Base-by-base conservation (phyloP, 2,329 filamentous ascomycete genomes). In the Tolypocladium guangdongense region DNA sequence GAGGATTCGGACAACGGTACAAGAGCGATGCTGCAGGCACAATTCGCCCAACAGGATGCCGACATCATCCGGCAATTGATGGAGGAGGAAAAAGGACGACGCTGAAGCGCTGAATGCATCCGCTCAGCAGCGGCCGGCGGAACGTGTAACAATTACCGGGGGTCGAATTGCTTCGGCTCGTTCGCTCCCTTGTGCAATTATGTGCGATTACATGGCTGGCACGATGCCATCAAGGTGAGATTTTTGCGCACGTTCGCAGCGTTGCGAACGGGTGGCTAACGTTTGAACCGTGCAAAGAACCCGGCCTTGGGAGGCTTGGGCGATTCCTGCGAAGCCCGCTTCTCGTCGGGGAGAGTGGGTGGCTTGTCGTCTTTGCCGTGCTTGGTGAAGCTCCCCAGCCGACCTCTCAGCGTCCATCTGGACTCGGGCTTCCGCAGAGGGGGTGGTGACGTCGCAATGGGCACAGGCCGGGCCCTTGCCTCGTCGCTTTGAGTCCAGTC, bases 401-500 rank as follows among this genome's bases (percentile, higher is more conserved):
- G 70, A 4, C 69, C 68, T 60, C 69, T 72, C 52, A 82, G 62
- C 18, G 70, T 71, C 74, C 77, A 78, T 47, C 73, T 71, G 0
- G 78, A 79, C 38, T 78, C 75, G 39, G 68, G 68, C 59, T 71
- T 77, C 47, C 68, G 64, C 50, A 78, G 61, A 57, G 70, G 53
- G 53, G 68, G 63, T 5, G 61, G 48, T 52, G 56, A 52, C 36
- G 58, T 33, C 38, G 50, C 49, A 39, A 37, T 18, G 8, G 53
- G 48, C 45, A 58, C 56, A 37, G 56, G 52, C 51, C 45, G 36
- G 27, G 38, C 43, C 8, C 48, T 58, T 57, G 59, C 50, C 64
- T 82, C 77, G 56, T 82, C 80, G 59, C 73, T 76, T 62, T 83
- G 80, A 33, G 77, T 77, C 81, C 81, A 84, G 63, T 83, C 79